Evolutionary conservation across 441 rosid genomes (phyloP).

Genomic region (Bruguiera hainesii): DNA sequence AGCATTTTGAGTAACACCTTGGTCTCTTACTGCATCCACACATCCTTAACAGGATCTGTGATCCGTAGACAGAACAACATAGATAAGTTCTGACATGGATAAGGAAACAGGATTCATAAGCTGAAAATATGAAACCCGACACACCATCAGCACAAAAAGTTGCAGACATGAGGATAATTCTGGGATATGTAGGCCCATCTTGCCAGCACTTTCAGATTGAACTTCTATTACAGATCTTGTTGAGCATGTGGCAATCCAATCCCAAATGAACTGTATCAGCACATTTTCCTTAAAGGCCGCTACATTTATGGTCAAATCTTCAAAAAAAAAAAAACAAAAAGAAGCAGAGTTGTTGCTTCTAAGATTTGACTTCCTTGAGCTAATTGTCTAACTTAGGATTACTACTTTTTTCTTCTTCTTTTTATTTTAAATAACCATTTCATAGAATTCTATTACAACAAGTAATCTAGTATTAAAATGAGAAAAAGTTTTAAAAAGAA

Average conservation of each 20-base stretch:
- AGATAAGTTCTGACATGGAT: neutral
- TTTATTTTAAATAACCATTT: neutral
- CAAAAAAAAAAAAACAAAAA: too few species aligned
- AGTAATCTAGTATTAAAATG: neutral
- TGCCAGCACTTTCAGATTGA: slow-evolving; percentile 13
- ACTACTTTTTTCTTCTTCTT: too few species aligned
- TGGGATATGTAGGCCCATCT: slow-evolving; percentile 15
- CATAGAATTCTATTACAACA: neutral
- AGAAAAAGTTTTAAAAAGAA: neutral
- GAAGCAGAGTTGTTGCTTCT: too few species aligned
- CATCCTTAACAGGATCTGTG: slow-evolving; percentile 15
- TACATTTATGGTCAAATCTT: too few species aligned
- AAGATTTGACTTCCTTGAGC: too few species aligned
- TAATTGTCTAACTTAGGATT: too few species aligned
- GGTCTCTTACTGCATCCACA: slow-evolving; percentile 1
- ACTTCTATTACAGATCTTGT: neutral
- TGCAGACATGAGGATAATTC: neutral
- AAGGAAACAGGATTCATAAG: slow-evolving; percentile 4
- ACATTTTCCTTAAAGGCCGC: too few species aligned
- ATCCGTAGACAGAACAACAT: neutral
- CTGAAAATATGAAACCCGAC: neutral
- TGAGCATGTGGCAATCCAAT: slow-evolving; percentile 26
- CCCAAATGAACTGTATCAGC: neutral
- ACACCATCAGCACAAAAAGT: neutral
- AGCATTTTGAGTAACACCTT: neutral